Conservation (phyloP, 2,329 filamentous ascomycete species). For the Aspergillus piperis region DNA sequence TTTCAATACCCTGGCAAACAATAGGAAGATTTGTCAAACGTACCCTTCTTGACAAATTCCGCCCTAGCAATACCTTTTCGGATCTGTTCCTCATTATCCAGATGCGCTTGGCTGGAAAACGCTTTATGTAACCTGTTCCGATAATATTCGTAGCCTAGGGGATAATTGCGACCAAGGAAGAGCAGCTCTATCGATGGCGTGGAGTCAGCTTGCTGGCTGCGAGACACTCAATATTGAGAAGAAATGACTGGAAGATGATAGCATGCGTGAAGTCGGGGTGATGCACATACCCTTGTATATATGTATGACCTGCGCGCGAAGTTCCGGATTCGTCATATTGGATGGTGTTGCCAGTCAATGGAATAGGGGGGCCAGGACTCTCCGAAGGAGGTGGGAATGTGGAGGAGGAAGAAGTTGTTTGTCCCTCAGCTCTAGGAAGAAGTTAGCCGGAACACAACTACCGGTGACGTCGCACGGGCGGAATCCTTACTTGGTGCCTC, state of each 20-base stretch:
- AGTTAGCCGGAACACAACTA: background rate
- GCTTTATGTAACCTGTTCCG: slow-evolving; percentile 78
- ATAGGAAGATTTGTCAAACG: slow-evolving; percentile 10
- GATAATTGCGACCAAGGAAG: slow-evolving; percentile 81
- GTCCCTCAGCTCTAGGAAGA: background rate
- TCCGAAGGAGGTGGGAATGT: background rate
- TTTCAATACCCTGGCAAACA: background rate
- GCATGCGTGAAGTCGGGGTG: too few species aligned
- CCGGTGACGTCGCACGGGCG: slow-evolving; percentile 12
- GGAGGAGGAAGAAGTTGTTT: slow-evolving; percentile 10
- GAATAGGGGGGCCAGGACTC: background rate
- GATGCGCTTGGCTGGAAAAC: slow-evolving; percentile 71
- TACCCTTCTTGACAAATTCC: slow-evolving; percentile 89
- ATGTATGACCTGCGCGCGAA: slow-evolving; percentile 76
- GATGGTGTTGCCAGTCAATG: slow-evolving; percentile 12
- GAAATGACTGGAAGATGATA: too few species aligned
- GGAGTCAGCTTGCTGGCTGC: background rate
- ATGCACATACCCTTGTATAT: slow-evolving; percentile 76
- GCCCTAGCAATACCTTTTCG: slow-evolving; percentile 72
- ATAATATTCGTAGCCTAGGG: slow-evolving; percentile 81
- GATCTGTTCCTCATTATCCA: slow-evolving; percentile 75
- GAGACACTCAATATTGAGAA: too few species aligned
- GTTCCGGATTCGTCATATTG: slow-evolving; percentile 52
- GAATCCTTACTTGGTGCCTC: background rate
- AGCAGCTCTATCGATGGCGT: slow-evolving; percentile 67